Evolutionary conservation across 2,329 filamentous ascomycete genomes (phyloP).

Genomic region (Phialophora verrucosa): DNA sequence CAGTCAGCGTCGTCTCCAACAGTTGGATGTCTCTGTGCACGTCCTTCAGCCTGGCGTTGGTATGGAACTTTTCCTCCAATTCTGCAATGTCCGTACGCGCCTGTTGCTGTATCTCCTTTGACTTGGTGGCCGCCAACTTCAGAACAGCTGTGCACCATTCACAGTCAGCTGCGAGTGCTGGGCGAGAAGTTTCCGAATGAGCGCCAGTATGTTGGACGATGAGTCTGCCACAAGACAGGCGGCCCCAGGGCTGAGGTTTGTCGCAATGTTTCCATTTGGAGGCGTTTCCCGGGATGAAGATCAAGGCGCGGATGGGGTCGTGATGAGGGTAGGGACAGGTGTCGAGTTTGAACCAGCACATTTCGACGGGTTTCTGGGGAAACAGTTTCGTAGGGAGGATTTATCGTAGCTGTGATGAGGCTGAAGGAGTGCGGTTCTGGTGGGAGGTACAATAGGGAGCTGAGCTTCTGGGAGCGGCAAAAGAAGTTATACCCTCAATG

Average conservation of each 20-base stretch:
- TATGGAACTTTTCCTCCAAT: conserved; percentile 16
- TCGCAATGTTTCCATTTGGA: conserved; percentile 27
- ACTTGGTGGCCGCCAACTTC: conserved; percentile 30
- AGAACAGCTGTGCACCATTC: conserved; percentile 30
- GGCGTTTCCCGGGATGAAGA: conserved; percentile 27
- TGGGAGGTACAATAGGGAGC: not conserved
- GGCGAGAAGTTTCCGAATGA: not conserved
- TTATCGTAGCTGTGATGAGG: not conserved
- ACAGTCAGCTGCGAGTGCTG: conserved; percentile 12
- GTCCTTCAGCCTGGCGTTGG: not conserved
- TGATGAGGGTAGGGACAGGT: conserved; percentile 33
- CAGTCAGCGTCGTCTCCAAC: not conserved
- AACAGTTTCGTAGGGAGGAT: not conserved
- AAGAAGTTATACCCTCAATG: conserved; percentile 12
- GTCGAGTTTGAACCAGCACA: conserved; percentile 32
- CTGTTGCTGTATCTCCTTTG: conserved; percentile 29
- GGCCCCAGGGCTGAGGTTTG: conserved; percentile 31
- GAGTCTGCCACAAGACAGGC: conserved; percentile 32
- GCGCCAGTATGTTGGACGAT: conserved; percentile 24
- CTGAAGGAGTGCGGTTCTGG: not conserved
- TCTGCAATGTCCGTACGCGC: conserved; percentile 23
- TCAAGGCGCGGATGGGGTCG: conserved; percentile 28
- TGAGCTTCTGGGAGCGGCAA: not conserved
- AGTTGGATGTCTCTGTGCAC: not conserved
- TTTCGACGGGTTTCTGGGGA: conserved; percentile 7